Evolutionary conservation across 2,329 filamentous ascomycete genomes (phyloP).

Genomic region (Knufia fluminis): DNA sequence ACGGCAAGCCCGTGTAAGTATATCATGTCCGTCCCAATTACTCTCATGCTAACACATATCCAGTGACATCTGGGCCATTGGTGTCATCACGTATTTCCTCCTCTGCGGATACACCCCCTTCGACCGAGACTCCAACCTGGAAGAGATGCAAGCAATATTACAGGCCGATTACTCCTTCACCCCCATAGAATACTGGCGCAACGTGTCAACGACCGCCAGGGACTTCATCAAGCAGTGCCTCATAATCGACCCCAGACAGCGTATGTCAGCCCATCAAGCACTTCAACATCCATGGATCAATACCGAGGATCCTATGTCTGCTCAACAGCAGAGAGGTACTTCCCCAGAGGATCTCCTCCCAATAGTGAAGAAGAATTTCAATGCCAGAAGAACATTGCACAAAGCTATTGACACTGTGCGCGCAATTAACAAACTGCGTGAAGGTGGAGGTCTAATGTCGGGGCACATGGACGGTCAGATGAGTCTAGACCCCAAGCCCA

Average conservation of each 20-base stretch:
- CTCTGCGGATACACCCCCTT: constrained; percentile 98
- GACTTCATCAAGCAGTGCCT: constrained; percentile 89
- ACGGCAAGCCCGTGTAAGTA: constrained; percentile 85
- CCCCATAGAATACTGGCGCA: constrained; percentile 91
- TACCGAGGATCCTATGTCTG: constrained; percentile 38
- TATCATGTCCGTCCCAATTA: not conserved
- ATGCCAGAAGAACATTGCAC: constrained; percentile 55
- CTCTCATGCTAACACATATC: constrained; percentile 10
- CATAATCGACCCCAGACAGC: constrained; percentile 75
- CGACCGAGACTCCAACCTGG: constrained; percentile 91
- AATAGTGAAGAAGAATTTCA: constrained; percentile 63
- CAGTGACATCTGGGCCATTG: constrained; percentile 91
- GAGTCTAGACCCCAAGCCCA: constrained; percentile 48
- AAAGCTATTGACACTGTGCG: constrained; percentile 60
- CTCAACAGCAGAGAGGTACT: constrained; percentile 28
- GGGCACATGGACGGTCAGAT: constrained; percentile 54
- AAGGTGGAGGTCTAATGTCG: constrained; percentile 44
- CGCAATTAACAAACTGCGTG: constrained; percentile 58
- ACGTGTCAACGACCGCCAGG: constrained; percentile 74
- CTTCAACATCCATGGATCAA: constrained; percentile 58
- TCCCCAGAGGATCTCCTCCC: constrained; percentile 48
- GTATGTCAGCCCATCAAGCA: constrained; percentile 82
- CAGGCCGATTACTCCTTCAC: constrained; percentile 95
- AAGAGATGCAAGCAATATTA: constrained; percentile 98
- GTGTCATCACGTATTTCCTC: constrained; percentile 97